Evolutionary conservation across 768 basidiomycete species (phyloP), one percentile per base, ranked within the genome.

Genomic region (Multifurca ochricompacta): DNA sequence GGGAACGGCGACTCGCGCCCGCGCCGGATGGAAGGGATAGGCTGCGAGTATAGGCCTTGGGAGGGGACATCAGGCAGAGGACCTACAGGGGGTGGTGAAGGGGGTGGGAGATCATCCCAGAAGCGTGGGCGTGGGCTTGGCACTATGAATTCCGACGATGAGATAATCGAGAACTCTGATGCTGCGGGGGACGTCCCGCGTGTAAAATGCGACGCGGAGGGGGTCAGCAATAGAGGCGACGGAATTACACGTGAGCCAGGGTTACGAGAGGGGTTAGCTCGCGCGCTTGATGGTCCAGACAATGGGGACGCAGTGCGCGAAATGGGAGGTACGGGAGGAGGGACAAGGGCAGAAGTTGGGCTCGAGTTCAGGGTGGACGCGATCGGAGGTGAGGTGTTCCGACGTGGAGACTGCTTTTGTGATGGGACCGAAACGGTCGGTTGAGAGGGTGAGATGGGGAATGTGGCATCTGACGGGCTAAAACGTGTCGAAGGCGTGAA

Each of bases 1-100:
- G 80, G 79, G 67, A 81, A 80, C 0, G 80, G 78, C 13, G 71
- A 59, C 60, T 77, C 74, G 35, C 73, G 71, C 11, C 79, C 80
- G 14, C 80, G 70, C 54, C 71, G 71, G 27, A 51, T 47, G 5
- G 36, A 3, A 13, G 56, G 51, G 1, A 51, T 40, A 6, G 46
- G 48, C 30, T 63, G 63, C 13, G 57, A 19, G 46, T 56, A 59
- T 3, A 54, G 48, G 8, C 50, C 42, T 8, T n/a, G 40, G 8
- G 32, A 21, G 11, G 59, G 57, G 13, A 59, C 32, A 8, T 47
- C 43, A 0, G 61, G 61, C 14, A 62, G 45, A 4, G 61, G 61
- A 18, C 61, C 46, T 3, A 27, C 41, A 28, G 61, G 61, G 2
- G 61, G 61, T 6, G 61, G 61, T 1, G 53, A 61, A 7, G 61